Conservation (phyloP, 2,329 filamentous ascomycete species). For the Alternaria brassicae region DNA sequence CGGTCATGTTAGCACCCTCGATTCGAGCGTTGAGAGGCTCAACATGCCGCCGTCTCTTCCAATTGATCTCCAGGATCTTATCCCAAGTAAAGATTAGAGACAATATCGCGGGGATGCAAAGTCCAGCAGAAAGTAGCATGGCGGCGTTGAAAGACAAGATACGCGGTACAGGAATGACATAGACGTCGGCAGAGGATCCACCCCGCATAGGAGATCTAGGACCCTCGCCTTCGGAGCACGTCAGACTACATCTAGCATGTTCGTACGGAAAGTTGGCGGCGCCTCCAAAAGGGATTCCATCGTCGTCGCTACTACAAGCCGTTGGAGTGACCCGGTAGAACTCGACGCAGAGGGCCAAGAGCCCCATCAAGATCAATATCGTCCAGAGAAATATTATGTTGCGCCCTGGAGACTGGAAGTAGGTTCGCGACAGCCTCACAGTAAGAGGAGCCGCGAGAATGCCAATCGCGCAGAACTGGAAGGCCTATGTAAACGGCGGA, state of each 20-base stretch:
- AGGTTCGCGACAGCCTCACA: slow-evolving; percentile 67
- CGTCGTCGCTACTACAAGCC: slow-evolving; percentile 53
- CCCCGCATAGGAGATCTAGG: slow-evolving; percentile 64
- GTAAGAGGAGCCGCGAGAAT: slow-evolving; percentile 70
- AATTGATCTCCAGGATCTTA: slow-evolving; percentile 69
- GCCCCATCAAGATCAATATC: slow-evolving; percentile 64
- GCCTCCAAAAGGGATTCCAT: slow-evolving; percentile 50
- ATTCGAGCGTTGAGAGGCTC: slow-evolving; percentile 53
- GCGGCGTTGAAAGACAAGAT: slow-evolving; percentile 65
- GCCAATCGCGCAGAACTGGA: slow-evolving; percentile 71
- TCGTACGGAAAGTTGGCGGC: slow-evolving; percentile 56
- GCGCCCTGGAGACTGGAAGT: slow-evolving; percentile 68
- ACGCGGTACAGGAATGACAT: slow-evolving; percentile 66
- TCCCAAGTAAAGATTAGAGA: slow-evolving; percentile 68
- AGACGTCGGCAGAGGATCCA: slow-evolving; percentile 66
- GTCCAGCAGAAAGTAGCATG: slow-evolving; percentile 68
- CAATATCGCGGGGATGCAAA: slow-evolving; percentile 69
- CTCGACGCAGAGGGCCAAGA: slow-evolving; percentile 68
- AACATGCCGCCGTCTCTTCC: slow-evolving; percentile 56
- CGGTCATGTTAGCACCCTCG: slow-evolving; percentile 63
- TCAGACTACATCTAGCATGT: slow-evolving; percentile 55
- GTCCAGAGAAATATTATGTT: slow-evolving; percentile 74
- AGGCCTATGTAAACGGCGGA: slow-evolving; percentile 54
- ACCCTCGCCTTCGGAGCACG: slow-evolving; percentile 55
- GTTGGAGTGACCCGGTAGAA: slow-evolving; percentile 64